phyloP scores from a whole-genome alignment of 495 filamentous ascomycete genomes.

The Aspergillus avenaceus region DNA sequence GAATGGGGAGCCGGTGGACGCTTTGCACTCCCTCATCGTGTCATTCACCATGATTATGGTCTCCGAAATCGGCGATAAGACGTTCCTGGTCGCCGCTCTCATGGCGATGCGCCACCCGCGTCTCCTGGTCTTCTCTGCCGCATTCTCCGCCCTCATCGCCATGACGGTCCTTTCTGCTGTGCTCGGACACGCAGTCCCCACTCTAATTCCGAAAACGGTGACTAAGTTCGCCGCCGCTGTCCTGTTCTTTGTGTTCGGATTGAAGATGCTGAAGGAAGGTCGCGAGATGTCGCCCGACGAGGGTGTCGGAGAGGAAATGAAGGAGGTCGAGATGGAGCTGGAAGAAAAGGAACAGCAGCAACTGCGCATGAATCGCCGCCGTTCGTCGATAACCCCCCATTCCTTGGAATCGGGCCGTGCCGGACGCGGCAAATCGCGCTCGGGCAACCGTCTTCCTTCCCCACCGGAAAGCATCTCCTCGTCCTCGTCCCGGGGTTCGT shows the following conservation, averaged over 20 bases:
- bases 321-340: conserved; percentile 91
- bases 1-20: conserved; percentile 58
- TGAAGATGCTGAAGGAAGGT: conserved; percentile 80
- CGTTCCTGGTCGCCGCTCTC: conserved; percentile 91
- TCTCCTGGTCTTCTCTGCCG: conserved; percentile 86
- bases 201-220: conserved; percentile 80
- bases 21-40: conserved; percentile 86
- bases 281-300: conserved; percentile 82
- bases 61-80: conserved; percentile 98
- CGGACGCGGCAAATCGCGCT: conserved; percentile 42
- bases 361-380: conserved; percentile 48
- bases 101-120: conserved; percentile 99
- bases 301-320: conserved; percentile 92
- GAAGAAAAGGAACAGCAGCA: conserved; percentile 83
- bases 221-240: conserved; percentile 81
- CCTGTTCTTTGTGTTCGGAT: conserved; percentile 86
- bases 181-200: conserved; percentile 90
- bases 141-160: conserved; percentile 81
- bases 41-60: conserved; percentile 97
- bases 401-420: conserved; percentile 45
- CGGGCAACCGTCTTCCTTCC: conserved; percentile 47
- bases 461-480: conserved; percentile 52
- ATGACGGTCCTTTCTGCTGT: conserved; percentile 98
- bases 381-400: conserved; percentile 51
- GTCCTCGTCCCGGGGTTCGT: conserved; percentile 53